Conservation (phyloP, 805 yeast species). For the Pichia scutulata region DNA sequence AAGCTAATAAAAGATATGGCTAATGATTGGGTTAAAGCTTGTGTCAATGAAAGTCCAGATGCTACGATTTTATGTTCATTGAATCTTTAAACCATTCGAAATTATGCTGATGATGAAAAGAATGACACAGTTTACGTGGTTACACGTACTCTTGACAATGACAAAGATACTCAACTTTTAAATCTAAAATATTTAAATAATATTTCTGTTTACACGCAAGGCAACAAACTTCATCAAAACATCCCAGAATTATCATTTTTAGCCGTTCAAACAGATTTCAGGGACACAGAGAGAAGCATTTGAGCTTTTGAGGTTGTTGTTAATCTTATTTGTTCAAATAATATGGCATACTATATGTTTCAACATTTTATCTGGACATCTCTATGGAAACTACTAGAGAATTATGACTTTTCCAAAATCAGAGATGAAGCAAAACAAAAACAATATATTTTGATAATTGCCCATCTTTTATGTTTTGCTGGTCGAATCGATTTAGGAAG, state of each 20-base stretch:
- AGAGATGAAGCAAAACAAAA: neutral
- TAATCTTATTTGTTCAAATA: neutral
- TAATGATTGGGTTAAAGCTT: neutral
- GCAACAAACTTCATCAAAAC: neutral
- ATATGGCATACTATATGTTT: neutral
- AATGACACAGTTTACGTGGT: neutral
- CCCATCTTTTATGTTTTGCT: neutral
- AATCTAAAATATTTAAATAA: too few species aligned
- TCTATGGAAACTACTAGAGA: neutral
- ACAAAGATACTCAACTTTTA: neutral
- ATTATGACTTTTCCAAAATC: neutral
- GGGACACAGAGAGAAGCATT: neutral
- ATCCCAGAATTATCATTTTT: neutral
- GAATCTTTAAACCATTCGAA: neutral
- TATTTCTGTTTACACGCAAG: neutral
- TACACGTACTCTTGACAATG: neutral
- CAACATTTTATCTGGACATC: neutral
- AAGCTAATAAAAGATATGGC: neutral
- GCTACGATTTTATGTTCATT: neutral
- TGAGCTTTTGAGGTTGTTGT: neutral
- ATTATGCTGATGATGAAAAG: neutral
- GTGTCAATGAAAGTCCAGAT: neutral
- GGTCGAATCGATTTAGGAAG: neutral
- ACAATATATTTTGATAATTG: neutral
- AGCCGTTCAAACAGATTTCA: neutral